phyloP scores from a whole-genome alignment of 805 yeast species.

The Kodamaea hsintzibuensis region DNA sequence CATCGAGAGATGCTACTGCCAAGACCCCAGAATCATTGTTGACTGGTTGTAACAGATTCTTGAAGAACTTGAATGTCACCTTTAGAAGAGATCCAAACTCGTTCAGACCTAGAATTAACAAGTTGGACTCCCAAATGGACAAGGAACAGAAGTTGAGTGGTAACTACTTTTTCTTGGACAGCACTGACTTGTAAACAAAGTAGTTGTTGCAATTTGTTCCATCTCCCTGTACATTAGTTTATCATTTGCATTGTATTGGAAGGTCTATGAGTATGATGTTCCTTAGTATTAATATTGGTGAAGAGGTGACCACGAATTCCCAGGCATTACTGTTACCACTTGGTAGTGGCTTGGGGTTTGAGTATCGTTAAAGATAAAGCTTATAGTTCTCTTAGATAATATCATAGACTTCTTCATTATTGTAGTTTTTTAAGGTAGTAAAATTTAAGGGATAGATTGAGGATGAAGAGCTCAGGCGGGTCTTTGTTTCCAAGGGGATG shows the following conservation, averaged over 20 bases:
- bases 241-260: conserved; percentile 14
- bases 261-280: conserved; percentile 13
- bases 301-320: not conserved
- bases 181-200: conserved; percentile 36
- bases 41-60: conserved; percentile 96
- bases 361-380: not conserved
- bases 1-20: conserved; percentile 84
- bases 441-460: too few species aligned
- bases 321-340: not conserved
- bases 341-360: not conserved
- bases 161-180: conserved; percentile 94
- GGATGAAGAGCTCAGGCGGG: too few species aligned
- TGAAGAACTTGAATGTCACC: conserved; percentile 95
- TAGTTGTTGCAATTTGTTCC: conserved; percentile 4
- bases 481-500: too few species aligned
- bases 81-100: conserved; percentile 99
- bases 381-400: not conserved
- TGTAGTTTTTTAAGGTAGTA: not conserved
- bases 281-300: conserved; percentile 8
- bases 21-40: conserved; percentile 88
- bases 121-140: conserved; percentile 97
- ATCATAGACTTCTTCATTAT: not conserved
- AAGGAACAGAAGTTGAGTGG: conserved; percentile 93
- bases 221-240: conserved; percentile 17
- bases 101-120: conserved; percentile 98